Base-by-base conservation (phyloP, 208 protist species). In the Wallacemonas collosoma region DNA sequence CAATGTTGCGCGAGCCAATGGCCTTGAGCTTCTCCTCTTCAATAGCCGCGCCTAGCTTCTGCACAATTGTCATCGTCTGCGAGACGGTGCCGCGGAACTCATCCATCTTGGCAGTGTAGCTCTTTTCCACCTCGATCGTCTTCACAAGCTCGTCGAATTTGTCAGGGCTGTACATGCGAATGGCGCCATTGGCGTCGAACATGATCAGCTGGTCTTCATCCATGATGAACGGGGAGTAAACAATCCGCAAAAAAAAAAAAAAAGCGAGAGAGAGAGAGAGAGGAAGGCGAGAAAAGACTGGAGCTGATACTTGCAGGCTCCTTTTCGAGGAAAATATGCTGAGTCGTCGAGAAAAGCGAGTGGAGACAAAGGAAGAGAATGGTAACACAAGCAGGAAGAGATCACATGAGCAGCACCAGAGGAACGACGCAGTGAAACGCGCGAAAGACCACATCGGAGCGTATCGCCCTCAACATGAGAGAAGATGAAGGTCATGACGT, bases 131-230 rank as follows among this genome's bases (percentile, higher is more conserved):
- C 45, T 93, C 89, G n/a, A 94, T 83, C 0, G 86, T 73, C 60
- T 91, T 92, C 17, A 94, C 58, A 15, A 93, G 75, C 68, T 97
- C 79, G 55, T 97, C 90, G 68, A 88, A 97, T 78, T 93, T 95
- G 38, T 97, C 90, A 2, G 93, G 93, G 72, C 91, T 87, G 79
- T 97, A 97, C 86, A 97, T 94, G 63, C 90, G 87, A 69, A 95
- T 94, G 64, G 87, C 88, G 14, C 89, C 88, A 61, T 93, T 88
- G 76, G 81, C 83, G 85, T 96, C 91, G 74, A 97, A 97, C 87
- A 94, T 95, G 50, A 95, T 84, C 47, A 95, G 67, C 72, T 89
- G 85, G 72, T 95, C 91, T 44, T 95, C 89, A 55, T 93, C 91
- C 89, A 93, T 93, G 2, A 71, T 66, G 65, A 58, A 43, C 47